Base-by-base conservation (phyloP, 257 asterid species). In the Orobanche coerulescens region DNA sequence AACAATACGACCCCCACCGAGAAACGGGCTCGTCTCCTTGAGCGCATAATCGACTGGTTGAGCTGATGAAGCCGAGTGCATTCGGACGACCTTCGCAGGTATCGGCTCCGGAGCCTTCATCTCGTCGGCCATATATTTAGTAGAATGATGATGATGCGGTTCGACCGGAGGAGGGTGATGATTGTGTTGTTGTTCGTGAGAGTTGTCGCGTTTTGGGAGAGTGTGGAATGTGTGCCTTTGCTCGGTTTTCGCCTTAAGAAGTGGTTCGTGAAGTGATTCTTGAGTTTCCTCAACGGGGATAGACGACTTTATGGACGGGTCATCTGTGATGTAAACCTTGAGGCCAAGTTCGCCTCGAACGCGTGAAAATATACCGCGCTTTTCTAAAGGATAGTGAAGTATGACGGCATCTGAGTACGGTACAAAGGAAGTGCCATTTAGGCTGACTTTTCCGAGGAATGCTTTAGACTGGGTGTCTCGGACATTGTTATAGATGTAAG, bases 331-430 rank as follows among this genome's bases (percentile, higher is more conserved):
- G 59, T 80, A 87, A 68, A 90, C 91, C 69, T 79, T 84, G 69
- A 90, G 89, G 30, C 95, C 95, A 11, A 90, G 87, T 69, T 90
- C 97, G 7, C 96, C 96, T 12, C 87, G 73, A 16, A 87, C 95
- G 30, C 75, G 94, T 36, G 97, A 87, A 66, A 90, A 90, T 37
- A 90, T 74, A 5, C 94, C 87, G 18, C 96, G 87, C 66, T 90
- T 90, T 59, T 90, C 97, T 23, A 90, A 67, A 52, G 96, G 96
- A 62, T 85, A 91, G 65, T 85, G 95, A 64, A 87, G 72, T 42
- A 81, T 83, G 14, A 85, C 95, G 16, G 91, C 83, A 67, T 91
- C 97, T 0, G 86, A 58, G 70, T 75, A 76, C 28, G 94, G 91
- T 4, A 83, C 96, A n/a, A 85, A 85, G 16, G 94, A 85, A 64